These are phyloP conservation scores for Aquilaria sinensis DNA, from an alignment of 345 rosid species.

Conservation along the genomic window DNA sequence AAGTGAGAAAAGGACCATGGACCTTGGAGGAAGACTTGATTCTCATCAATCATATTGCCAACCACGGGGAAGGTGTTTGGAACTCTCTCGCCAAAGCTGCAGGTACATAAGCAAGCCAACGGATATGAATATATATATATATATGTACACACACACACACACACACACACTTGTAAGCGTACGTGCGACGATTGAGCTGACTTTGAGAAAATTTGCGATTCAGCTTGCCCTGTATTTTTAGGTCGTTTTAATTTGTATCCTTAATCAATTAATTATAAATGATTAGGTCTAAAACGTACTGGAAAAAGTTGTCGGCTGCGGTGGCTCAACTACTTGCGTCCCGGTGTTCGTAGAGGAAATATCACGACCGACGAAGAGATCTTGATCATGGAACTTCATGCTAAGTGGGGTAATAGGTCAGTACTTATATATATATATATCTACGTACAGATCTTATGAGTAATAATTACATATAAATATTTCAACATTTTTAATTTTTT, in stretches of 20 bases:
- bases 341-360: constrained; percentile 91
- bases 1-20: constrained; percentile 99
- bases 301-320: constrained; percentile 98
- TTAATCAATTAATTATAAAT: neutral
- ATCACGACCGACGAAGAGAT: constrained; percentile 88
- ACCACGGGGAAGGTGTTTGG: constrained; percentile 98
- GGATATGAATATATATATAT: too few species aligned
- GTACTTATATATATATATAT: neutral
- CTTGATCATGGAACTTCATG: constrained; percentile 90
- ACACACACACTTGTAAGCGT: too few species aligned
- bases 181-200: too few species aligned
- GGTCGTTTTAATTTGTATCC: too few species aligned
- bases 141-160: too few species aligned
- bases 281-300: constrained; percentile 78
- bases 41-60: constrained; percentile 78
- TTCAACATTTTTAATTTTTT: too few species aligned
- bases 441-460: too few species aligned
- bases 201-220: too few species aligned
- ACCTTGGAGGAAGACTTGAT: constrained; percentile 94
- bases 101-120: constrained; percentile 28
- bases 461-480: too few species aligned
- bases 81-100: constrained; percentile 92
- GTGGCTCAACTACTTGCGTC: constrained; percentile 93
- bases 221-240: too few species aligned
- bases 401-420: constrained; percentile 92